Evolutionary conservation across 1,139 yeast species (phyloP).

Genomic region (Kurtzmaniella quercitrusa): DNA sequence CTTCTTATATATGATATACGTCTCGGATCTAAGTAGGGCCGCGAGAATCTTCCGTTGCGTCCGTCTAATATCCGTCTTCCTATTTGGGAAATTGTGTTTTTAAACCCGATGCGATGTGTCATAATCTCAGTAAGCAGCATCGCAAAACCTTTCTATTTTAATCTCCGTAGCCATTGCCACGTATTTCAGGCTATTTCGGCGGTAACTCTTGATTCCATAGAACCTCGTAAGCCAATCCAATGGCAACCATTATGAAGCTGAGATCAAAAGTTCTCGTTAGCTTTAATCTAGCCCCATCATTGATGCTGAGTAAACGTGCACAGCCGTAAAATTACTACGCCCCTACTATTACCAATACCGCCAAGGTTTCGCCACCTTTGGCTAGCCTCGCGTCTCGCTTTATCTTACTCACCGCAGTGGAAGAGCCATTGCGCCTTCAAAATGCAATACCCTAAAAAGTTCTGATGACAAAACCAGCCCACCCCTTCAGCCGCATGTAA

Average conservation of each 20-base stretch:
- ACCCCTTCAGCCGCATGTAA: neutral
- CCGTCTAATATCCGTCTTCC: constrained; percentile 1
- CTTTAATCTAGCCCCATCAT: too few species aligned
- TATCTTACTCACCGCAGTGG: too few species aligned
- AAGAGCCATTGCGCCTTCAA: neutral
- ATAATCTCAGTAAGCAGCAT: neutral
- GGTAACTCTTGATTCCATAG: neutral
- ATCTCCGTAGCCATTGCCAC: neutral
- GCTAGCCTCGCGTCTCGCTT: neutral
- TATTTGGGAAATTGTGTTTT: neutral
- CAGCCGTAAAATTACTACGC: neutral
- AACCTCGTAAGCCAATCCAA: neutral
- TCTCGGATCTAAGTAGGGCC: neutral
- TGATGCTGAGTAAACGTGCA: neutral
- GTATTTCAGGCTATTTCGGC: neutral
- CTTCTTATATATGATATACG: neutral
- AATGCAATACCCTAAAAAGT: neutral
- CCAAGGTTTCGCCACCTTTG: neutral
- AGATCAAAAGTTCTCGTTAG: too few species aligned
- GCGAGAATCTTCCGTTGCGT: neutral
- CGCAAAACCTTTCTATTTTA: neutral
- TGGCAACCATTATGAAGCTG: too few species aligned
- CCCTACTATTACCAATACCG: neutral
- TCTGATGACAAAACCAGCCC: neutral
- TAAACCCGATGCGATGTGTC: neutral